phyloP scores from a whole-genome alignment of 2,329 filamentous ascomycete genomes.

The Alternaria alternata region DNA sequence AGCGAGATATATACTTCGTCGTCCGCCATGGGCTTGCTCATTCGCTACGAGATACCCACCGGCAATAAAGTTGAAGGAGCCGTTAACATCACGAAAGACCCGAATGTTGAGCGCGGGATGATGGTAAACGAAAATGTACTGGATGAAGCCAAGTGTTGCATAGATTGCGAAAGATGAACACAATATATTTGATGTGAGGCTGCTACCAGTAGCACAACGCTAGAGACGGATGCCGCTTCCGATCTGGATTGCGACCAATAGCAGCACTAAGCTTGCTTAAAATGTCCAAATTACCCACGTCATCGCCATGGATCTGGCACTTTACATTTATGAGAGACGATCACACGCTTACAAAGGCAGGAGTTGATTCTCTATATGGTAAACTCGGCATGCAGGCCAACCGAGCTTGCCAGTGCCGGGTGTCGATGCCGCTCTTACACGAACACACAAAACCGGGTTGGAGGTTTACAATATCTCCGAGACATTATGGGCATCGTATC shows the following conservation, averaged over 20 bases:
- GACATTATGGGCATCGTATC: not conserved
- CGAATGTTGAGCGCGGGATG: not conserved
- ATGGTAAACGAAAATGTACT: not conserved
- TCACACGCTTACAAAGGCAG: not conserved
- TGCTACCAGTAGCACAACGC: not conserved
- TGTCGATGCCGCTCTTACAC: too few species aligned
- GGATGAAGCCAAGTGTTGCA: slow-evolving; percentile 1
- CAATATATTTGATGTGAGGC: slow-evolving; percentile 7
- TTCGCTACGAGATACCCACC: not conserved
- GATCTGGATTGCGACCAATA: slow-evolving; percentile 7
- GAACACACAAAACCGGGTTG: not conserved
- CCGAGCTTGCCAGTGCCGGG: not conserved
- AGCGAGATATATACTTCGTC: slow-evolving; percentile 3
- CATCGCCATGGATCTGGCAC: slow-evolving; percentile 3
- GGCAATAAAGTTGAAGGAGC: not conserved
- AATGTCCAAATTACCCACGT: slow-evolving; percentile 13
- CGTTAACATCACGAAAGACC: not conserved
- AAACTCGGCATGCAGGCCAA: not conserved
- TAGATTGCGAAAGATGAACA: slow-evolving; percentile 13
- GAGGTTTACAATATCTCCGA: not conserved
- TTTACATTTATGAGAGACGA: not conserved
- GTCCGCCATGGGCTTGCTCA: not conserved
- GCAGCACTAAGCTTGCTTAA: not conserved
- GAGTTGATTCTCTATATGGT: not conserved
- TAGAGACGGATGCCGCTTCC: slow-evolving; percentile 13